A percentile compares a stretch with the other conserved stretches of the same genome.
Evolutionary conservation across 805 yeast species (phyloP).

Genomic region (Sungouiella blattae): DNA sequence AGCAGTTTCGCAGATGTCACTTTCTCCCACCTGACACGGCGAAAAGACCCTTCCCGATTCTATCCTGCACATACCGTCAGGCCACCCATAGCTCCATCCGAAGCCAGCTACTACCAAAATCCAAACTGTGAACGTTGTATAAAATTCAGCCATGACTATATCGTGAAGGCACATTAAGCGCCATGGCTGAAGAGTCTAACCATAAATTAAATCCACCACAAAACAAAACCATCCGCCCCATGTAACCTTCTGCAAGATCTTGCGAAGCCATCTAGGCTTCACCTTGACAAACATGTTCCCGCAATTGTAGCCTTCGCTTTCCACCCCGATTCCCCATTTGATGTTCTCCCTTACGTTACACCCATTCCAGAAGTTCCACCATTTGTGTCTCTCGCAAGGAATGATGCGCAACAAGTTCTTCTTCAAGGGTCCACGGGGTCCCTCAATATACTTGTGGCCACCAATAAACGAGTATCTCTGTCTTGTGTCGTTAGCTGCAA

Average conservation of each 20-base stretch:
- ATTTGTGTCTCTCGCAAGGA: constrained; percentile 80
- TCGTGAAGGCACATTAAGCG: too few relatives aligned
- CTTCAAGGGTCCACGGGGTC: constrained; percentile 85
- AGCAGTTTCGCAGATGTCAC: too few relatives aligned
- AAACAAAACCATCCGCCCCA: constrained; percentile 65
- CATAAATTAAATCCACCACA: constrained; percentile 48
- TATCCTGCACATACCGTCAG: too few relatives aligned
- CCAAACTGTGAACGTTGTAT: too few relatives aligned
- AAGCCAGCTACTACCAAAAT: too few relatives aligned
- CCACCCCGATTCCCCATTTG: constrained; percentile 84
- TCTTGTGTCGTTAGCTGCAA: constrained; percentile 65
- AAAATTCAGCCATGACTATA: too few relatives aligned
- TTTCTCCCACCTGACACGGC: too few relatives aligned
- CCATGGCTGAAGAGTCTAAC: too few relatives aligned
- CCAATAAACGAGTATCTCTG: constrained; percentile 81
- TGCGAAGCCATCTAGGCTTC: constrained; percentile 49
- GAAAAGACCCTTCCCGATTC: too few relatives aligned
- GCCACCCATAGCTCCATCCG: too few relatives aligned
- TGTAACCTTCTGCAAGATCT: constrained; percentile 45
- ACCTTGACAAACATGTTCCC: constrained; percentile 59
- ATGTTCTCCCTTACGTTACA: constrained; percentile 75
- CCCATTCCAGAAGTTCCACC: constrained; percentile 89
- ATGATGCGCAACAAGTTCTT: constrained; percentile 68
- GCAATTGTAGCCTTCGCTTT: constrained; percentile 81
- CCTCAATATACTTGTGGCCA: constrained; percentile 87